These are phyloP conservation scores for Mycothermus thermophilus DNA, from an alignment of 495 filamentous ascomycete species.

Conservation along the genomic window DNA sequence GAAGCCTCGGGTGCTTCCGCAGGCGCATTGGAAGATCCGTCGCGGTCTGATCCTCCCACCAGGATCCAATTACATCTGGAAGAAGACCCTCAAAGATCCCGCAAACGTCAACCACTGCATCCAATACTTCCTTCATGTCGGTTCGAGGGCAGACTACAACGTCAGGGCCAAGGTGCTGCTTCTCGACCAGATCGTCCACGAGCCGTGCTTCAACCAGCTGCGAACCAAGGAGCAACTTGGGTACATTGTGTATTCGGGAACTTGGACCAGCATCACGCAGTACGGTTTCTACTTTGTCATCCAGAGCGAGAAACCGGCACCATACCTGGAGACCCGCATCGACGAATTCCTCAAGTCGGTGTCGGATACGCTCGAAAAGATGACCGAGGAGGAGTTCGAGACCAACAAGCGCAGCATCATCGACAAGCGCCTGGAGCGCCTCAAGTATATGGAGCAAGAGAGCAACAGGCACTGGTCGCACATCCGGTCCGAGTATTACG, in stretches of 20 bases:
- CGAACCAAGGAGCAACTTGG: constrained; percentile 96
- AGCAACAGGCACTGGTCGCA: constrained; percentile 69
- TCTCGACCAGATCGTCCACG: constrained; percentile 81
- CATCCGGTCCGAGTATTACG: constrained; percentile 72
- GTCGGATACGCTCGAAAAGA: constrained; percentile 49
- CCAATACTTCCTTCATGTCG: constrained; percentile 76
- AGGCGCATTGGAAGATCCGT: constrained; percentile 64
- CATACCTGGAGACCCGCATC: constrained; percentile 76
- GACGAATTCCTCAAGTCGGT: constrained; percentile 65
- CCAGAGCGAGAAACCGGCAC: constrained; percentile 74
- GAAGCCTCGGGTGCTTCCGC: constrained; percentile 60
- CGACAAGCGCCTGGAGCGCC: constrained; percentile 75
- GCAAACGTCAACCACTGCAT: constrained; percentile 96
- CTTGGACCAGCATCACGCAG: constrained; percentile 51
- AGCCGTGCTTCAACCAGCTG: constrained; percentile 86
- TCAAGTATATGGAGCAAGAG: constrained; percentile 86
- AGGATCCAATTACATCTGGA: constrained; percentile 71
- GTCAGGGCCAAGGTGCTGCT: constrained; percentile 66
- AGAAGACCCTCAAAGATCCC: constrained; percentile 65
- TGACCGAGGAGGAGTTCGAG: constrained; percentile 79
- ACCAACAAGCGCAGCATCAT: constrained; percentile 81
- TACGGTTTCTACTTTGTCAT: constrained; percentile 84
- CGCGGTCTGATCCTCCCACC: constrained; percentile 65
- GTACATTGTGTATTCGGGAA: constrained; percentile 84
- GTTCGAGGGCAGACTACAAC: constrained; percentile 50